Evolutionary conservation across 257 asterid species (phyloP).

Genomic region (Solanum virginianum): DNA sequence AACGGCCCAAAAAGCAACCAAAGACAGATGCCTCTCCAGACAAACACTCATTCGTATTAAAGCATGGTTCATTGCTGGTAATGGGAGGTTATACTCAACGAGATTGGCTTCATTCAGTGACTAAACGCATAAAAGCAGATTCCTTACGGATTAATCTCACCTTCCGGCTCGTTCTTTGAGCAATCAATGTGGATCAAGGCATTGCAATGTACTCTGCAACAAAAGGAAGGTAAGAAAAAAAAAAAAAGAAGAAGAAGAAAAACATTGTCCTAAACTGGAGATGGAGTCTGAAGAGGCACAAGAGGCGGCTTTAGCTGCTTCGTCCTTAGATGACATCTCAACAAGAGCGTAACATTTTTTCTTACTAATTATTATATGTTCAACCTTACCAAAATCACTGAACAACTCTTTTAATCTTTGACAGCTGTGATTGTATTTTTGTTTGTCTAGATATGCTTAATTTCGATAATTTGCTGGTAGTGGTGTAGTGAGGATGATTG

Average conservation of each 20-base stretch:
- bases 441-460: no score
- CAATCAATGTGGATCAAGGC: background rate
- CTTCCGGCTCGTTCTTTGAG: conserved; percentile 51
- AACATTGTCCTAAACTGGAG: background rate
- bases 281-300: background rate
- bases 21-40: conserved; percentile 29
- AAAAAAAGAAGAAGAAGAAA: no score
- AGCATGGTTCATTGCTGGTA: conserved; percentile 82
- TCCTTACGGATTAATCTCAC: conserved; percentile 73
- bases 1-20: conserved; percentile 42
- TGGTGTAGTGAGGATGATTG: no score
- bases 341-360: background rate
- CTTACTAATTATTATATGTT: background rate
- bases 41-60: conserved; percentile 45
- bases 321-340: background rate
- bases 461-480: no score
- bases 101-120: conserved; percentile 92
- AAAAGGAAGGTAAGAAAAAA: background rate
- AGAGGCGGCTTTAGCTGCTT: background rate
- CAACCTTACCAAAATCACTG: background rate
- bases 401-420: background rate
- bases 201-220: background rate
- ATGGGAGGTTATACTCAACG: conserved; percentile 86
- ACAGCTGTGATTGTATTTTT: no score
- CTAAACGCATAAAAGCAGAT: conserved; percentile 73